Evolutionary conservation across 345 rosid genomes (phyloP).

Genomic region (Erucastrum elatum): DNA sequence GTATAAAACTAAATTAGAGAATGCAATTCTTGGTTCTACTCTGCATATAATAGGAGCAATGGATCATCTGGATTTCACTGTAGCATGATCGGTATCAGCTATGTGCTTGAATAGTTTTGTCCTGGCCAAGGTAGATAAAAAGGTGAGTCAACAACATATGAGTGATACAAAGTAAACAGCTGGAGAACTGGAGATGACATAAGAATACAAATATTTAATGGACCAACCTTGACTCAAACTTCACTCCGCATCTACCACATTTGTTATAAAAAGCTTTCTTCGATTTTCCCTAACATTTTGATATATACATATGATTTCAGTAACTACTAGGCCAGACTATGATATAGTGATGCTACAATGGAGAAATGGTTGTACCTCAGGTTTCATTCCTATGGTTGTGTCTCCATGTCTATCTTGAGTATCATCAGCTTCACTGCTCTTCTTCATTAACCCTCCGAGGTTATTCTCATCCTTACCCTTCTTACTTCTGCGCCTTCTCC

Average conservation of each 20-base stretch:
- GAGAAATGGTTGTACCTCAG: constrained; percentile 53
- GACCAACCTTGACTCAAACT: constrained; percentile 76
- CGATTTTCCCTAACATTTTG: constrained; percentile 48
- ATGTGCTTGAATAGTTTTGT: constrained; percentile 72
- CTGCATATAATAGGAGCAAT: constrained; percentile 18
- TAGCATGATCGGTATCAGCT: constrained; percentile 74
- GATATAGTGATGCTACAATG: constrained; percentile 5
- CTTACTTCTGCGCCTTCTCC: constrained; percentile 39
- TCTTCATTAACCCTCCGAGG: constrained; percentile 15
- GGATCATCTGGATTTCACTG: constrained; percentile 54
- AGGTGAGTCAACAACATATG: neutral
- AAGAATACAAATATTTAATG: constrained; percentile 14
- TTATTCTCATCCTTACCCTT: constrained; percentile 32
- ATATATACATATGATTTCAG: neutral
- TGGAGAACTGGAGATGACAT: constrained; percentile 9
- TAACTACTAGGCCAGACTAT: neutral
- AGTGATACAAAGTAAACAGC: neutral
- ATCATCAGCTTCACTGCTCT: constrained; percentile 37
- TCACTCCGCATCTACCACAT: constrained; percentile 81
- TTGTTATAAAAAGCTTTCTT: constrained; percentile 51
- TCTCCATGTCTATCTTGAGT: constrained; percentile 28
- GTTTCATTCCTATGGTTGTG: constrained; percentile 70
- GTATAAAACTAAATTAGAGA: constrained; percentile 29
- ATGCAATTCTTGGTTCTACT: constrained; percentile 21
- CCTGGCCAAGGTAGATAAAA: constrained; percentile 45